phyloP scores from a whole-genome alignment of 352 stramenopile species.

The Globisporangium recalcitrans region DNA sequence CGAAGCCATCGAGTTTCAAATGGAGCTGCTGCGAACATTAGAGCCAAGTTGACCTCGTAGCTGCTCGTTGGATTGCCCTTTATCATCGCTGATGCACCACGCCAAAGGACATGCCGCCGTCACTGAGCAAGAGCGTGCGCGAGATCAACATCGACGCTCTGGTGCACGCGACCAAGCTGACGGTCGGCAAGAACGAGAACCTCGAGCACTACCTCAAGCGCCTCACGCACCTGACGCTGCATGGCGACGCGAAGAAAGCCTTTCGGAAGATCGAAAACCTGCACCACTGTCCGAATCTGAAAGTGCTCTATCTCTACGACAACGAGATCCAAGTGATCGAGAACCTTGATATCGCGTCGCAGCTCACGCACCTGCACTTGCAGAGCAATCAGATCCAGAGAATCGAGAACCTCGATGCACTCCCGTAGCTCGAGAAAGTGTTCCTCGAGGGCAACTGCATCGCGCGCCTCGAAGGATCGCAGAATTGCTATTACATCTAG shows the following conservation, averaged over 20 bases:
- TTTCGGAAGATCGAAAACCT: slow-evolving; percentile 53
- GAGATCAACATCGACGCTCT: slow-evolving; percentile 61
- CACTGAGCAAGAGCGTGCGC: slow-evolving; percentile 15
- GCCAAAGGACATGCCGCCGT: not conserved
- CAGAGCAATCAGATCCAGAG: slow-evolving; percentile 59
- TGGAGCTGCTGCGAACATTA: not conserved
- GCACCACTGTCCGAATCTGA: slow-evolving; percentile 56
- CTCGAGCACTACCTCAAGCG: slow-evolving; percentile 68
- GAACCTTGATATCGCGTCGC: slow-evolving; percentile 35
- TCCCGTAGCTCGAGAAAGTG: slow-evolving; percentile 58
- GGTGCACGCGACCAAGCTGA: slow-evolving; percentile 60
- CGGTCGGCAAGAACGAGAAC: slow-evolving; percentile 55
- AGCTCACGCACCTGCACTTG: slow-evolving; percentile 68
- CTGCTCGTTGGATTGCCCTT: not conserved
- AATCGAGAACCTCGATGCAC: slow-evolving; percentile 41
- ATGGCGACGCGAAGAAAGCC: slow-evolving; percentile 28
- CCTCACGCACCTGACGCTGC: slow-evolving; percentile 65
- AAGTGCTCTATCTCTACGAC: slow-evolving; percentile 80
- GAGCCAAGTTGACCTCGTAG: not conserved
- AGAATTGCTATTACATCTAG: slow-evolving; percentile 32
- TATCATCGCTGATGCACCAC: no score
- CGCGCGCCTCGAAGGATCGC: slow-evolving; percentile 47
- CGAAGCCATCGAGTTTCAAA: not conserved
- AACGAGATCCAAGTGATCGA: slow-evolving; percentile 59
- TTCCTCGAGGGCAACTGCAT: slow-evolving; percentile 71